Evolutionary conservation across 805 yeast species (phyloP), one percentile per base, ranked within the genome.

Genomic region (Blastobotrys parvus): DNA sequence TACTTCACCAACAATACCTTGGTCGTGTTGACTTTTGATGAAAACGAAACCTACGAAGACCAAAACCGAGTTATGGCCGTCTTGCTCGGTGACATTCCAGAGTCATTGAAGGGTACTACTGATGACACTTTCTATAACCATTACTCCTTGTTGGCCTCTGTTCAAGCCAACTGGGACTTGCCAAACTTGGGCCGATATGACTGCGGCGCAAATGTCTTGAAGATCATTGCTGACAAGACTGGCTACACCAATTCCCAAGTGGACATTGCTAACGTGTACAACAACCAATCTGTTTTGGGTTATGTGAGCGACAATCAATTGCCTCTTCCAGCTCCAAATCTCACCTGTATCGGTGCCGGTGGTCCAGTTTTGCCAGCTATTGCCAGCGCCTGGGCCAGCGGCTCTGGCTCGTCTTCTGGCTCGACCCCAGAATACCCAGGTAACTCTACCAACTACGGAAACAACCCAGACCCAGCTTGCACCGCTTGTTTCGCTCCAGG

Each of bases 91-190:
- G 70, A 55, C 27, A 56, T 74, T 46, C 69, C 71, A 46, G 66
- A 66, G 35, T 50, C 53, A 3, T 53, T 60, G 47, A 56, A 61
- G 48, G 75, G 74, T 49, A 69, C 74, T 40, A 52, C 58, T 10
- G 78, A 73, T 52, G 49, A 51, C 46, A 72, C 72, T 35, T 72
- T 62, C 64, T 73, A 73, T 61, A 67, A 70, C 59, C 78, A 73
- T 57, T 73, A 72, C 65, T 67, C 77, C 29, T 68, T 69, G 55
- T 48, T 72, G 39, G 62, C 78, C n/a, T 54, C 77, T 31, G 65
- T 69, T 39, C 66, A 70, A 60, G 74, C 70, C 43, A 73, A 72
- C 68, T 73, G 70, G 73, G 69, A 63, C 46, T 65, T 73, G 45
- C 67, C 69, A 34, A 59, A 67, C 46, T 65, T 73, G 46, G 78